Percentiles rank a stretch among this genome's conserved stretches.
phyloP scores from a whole-genome alignment of 495 filamentous ascomycete species.

The Hyaloscypha hepaticicola region DNA sequence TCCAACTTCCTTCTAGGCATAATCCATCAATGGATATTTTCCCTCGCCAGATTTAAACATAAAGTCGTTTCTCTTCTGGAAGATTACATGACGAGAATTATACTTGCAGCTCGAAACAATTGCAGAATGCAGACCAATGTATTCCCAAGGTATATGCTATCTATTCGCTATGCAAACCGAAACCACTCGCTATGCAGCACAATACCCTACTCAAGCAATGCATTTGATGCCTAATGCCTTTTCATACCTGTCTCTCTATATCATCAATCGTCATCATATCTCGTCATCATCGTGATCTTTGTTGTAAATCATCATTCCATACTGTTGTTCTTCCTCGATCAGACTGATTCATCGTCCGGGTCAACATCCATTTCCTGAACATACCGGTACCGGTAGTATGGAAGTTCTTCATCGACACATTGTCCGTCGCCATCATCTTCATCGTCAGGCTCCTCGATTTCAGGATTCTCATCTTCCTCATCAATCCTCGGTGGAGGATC shows the following conservation, averaged over 20 bases:
- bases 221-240: slow-evolving; percentile 22
- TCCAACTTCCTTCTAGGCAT: no score
- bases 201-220: slow-evolving; percentile 9
- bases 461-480: slow-evolving; percentile 49
- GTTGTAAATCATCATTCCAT: slow-evolving; percentile 24
- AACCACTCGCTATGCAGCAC: slow-evolving; percentile 20
- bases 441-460: slow-evolving; percentile 39
- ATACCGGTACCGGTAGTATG: slow-evolving; percentile 48
- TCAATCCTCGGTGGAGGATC: slow-evolving; percentile 51
- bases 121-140: neutral
- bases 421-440: slow-evolving; percentile 26
- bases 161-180: slow-evolving; percentile 15
- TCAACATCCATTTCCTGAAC: slow-evolving; percentile 37
- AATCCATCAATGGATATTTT: no score
- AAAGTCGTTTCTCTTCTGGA: no score
- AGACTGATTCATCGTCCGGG: slow-evolving; percentile 29
- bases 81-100: no score
- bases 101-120: no score
- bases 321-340: neutral
- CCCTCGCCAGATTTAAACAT: no score
- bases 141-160: slow-evolving; percentile 9
- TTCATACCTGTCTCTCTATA: neutral
- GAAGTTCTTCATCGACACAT: slow-evolving; percentile 39
- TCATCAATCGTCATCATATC: slow-evolving; percentile 15
- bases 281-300: slow-evolving; percentile 25